A percentile compares a stretch with the other conserved stretches of the same genome.
Evolutionary conservation across 106 monocot genomes (phyloP).

Genomic region (Platanthera zijinensis): DNA sequence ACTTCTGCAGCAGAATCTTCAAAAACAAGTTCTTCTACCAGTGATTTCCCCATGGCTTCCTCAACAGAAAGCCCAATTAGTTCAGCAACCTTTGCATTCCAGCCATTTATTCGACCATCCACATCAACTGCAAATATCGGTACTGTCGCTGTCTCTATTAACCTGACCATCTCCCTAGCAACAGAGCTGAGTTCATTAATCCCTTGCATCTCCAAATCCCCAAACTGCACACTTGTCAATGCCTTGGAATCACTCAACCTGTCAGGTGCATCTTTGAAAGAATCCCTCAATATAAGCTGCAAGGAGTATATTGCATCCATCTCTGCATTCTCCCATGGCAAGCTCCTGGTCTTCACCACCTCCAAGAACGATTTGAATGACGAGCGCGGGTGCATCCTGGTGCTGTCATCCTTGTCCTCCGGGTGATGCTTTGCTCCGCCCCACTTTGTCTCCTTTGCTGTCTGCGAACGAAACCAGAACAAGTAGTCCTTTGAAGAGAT

Average conservation of each 20-base stretch:
- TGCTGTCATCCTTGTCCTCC: conserved; percentile 86
- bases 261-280: conserved; percentile 54
- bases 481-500: conserved; percentile 70
- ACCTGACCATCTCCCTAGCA: conserved; percentile 91
- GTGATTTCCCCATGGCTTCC: conserved; percentile 88
- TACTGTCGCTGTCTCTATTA: conserved; percentile 89
- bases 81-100: conserved; percentile 86
- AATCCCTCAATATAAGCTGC: conserved; percentile 87
- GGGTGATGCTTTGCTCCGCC: conserved; percentile 97
- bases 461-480: conserved; percentile 94
- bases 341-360: conserved; percentile 83
- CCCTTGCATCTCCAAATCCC: conserved; percentile 63
- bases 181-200: conserved; percentile 89
- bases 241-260: conserved; percentile 46
- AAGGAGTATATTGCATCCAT: conserved; percentile 95
- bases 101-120: conserved; percentile 76
- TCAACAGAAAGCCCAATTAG: conserved; percentile 67
- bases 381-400: conserved; percentile 81
- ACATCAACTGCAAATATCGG: conserved; percentile 88
- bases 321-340: conserved; percentile 94
- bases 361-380: conserved; percentile 93
- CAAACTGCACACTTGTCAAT: conserved; percentile 30
- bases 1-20: conserved; percentile 57
- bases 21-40: conserved; percentile 76
- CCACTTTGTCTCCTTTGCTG: conserved; percentile 95